phyloP scores from a whole-genome alignment of 2,329 filamentous ascomycete species.

The Endoconidiophora polonica region DNA sequence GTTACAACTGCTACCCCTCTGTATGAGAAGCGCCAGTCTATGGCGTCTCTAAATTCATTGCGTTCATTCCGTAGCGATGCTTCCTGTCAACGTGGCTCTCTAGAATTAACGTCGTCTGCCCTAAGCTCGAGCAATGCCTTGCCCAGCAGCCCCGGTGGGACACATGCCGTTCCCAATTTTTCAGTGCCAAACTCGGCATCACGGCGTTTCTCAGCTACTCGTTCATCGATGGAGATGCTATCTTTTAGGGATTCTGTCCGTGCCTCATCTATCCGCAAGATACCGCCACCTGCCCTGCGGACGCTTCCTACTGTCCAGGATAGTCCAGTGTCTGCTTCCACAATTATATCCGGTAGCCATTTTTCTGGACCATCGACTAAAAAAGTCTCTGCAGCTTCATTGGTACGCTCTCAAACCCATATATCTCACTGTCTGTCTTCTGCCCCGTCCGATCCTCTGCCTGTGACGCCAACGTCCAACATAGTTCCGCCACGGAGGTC shows the following conservation, averaged over 20 bases:
- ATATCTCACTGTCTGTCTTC: not conserved
- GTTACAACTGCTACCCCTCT: conserved; percentile 31
- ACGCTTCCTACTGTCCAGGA: conserved; percentile 9
- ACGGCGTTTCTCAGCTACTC: conserved; percentile 8
- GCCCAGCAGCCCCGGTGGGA: not conserved
- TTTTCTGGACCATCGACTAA: not conserved
- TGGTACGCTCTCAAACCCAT: not conserved
- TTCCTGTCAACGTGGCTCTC: not conserved
- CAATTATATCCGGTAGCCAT: not conserved
- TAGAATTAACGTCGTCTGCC: not conserved
- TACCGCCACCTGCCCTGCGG: conserved; percentile 5
- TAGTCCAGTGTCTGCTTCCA: conserved; percentile 1
- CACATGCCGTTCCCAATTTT: conserved; percentile 8
- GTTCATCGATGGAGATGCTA: conserved; percentile 9
- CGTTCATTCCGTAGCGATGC: conserved; percentile 24
- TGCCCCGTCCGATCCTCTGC: not conserved
- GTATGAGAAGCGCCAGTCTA: conserved; percentile 32
- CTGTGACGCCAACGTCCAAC: not conserved
- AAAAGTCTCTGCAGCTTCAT: not conserved
- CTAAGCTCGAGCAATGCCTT: not conserved
- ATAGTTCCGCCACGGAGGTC: not conserved
- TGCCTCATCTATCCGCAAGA: conserved; percentile 1
- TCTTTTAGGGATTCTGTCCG: conserved; percentile 7
- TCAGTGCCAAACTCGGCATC: conserved; percentile 10
- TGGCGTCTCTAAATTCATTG: conserved; percentile 25